Evolutionary conservation across 2,329 filamentous ascomycete genomes (phyloP).

Genomic region (Didymella sp.): DNA sequence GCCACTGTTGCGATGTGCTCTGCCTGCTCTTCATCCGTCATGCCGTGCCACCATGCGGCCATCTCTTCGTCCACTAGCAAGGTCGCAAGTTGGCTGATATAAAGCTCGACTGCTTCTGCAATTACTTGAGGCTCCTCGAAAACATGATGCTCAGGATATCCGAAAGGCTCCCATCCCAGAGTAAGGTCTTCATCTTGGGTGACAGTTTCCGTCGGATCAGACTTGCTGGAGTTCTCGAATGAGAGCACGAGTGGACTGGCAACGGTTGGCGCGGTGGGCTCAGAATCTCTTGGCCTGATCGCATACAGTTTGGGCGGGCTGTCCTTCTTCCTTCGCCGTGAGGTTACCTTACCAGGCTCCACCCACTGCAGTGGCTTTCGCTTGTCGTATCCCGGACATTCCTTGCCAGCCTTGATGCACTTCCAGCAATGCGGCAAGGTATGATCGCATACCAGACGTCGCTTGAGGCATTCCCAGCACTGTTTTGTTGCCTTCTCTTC

Average conservation of each 20-base stretch:
- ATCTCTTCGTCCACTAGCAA: slow-evolving; percentile 5
- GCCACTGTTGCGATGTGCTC: slow-evolving; percentile 4
- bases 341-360: slow-evolving; percentile 39
- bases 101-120: slow-evolving; percentile 6
- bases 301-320: slow-evolving; percentile 22
- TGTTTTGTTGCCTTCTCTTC: slow-evolving; percentile 36
- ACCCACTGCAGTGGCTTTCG: slow-evolving; percentile 46
- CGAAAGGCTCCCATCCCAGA: neutral
- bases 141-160: neutral
- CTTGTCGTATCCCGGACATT: slow-evolving; percentile 44
- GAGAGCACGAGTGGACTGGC: neutral
- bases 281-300: neutral
- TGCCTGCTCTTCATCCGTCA: slow-evolving; percentile 11
- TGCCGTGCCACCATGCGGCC: slow-evolving; percentile 7
- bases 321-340: slow-evolving; percentile 31
- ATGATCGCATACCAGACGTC: slow-evolving; percentile 44
- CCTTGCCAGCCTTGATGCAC: slow-evolving; percentile 37
- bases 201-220: neutral
- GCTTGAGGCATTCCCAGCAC: slow-evolving; percentile 46
- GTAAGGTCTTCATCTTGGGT: neutral
- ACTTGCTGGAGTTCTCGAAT: neutral
- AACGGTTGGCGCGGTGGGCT: neutral
- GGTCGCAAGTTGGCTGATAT: slow-evolving; percentile 3
- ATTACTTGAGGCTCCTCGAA: neutral
- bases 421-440: slow-evolving; percentile 43